Conservation (phyloP, 768 basidiomycete genomes). For the Chalciporus piperatus region DNA sequence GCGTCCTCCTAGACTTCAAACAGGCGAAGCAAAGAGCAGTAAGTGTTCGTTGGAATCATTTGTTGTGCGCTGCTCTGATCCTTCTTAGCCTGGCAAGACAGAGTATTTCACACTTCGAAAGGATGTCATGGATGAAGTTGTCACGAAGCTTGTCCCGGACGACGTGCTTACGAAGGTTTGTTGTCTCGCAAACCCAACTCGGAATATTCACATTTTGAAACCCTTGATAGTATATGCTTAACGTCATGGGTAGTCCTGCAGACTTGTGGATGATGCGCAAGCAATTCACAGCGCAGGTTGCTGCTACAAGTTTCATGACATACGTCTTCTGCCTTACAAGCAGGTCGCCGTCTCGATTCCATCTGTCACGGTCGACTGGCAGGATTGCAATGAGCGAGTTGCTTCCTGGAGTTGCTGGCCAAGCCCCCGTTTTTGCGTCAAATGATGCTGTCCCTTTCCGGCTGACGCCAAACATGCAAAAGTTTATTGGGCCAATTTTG, state of each 20-base stretch:
- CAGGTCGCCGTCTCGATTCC: slow-evolving; percentile 81
- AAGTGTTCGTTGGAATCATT: slow-evolving; percentile 6
- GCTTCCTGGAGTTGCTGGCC: slow-evolving; percentile 59
- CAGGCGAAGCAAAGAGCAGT: slow-evolving; percentile 44
- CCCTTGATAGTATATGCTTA: slow-evolving; percentile 76
- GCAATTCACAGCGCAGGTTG: slow-evolving; percentile 90
- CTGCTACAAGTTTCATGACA: slow-evolving; percentile 89
- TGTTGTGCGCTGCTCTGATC: background rate
- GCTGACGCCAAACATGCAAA: slow-evolving; percentile 94
- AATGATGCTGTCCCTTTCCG: slow-evolving; percentile 95
- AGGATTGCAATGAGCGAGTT: slow-evolving; percentile 91
- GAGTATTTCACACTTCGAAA: slow-evolving; percentile 73
- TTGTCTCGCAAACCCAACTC: background rate
- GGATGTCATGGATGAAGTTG: slow-evolving; percentile 86
- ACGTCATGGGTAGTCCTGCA: slow-evolving; percentile 76
- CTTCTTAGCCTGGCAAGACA: slow-evolving; percentile 50
- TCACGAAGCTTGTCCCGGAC: slow-evolving; percentile 85
- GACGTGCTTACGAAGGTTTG: slow-evolving; percentile 78
- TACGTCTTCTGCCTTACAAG: slow-evolving; percentile 82
- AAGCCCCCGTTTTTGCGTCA: slow-evolving; percentile 66
- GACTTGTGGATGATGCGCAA: slow-evolving; percentile 97
- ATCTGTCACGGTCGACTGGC: slow-evolving; percentile 86
- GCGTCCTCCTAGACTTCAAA: slow-evolving; percentile 59
- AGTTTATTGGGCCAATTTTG: slow-evolving; percentile 83
- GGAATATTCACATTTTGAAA: background rate